Percentiles rank a stretch among this genome's conserved stretches.
Conservation (phyloP, 768 basidiomycete genomes). For the Pisolithus microcarpus region DNA sequence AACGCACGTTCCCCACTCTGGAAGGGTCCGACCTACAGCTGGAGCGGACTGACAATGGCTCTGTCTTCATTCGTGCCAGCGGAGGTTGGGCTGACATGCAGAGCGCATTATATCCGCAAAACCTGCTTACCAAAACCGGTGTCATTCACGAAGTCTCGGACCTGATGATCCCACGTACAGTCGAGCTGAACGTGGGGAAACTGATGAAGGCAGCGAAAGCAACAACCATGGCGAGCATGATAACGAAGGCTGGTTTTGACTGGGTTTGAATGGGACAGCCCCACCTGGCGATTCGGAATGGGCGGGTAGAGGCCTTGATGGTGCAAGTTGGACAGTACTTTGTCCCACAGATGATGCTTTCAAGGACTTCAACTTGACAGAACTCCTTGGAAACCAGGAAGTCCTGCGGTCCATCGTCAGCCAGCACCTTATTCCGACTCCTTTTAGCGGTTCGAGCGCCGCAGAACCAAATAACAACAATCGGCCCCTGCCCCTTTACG, state of each 20-base stretch:
- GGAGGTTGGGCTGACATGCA: slow-evolving; percentile 76
- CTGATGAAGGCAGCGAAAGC: slow-evolving; percentile 84
- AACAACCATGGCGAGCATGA: slow-evolving; percentile 78
- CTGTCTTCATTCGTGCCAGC: slow-evolving; percentile 50
- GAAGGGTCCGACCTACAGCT: slow-evolving; percentile 81
- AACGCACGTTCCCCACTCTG: slow-evolving; percentile 70
- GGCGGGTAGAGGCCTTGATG: slow-evolving; percentile 43
- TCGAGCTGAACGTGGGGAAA: slow-evolving; percentile 84
- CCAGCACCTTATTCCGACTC: slow-evolving; percentile 68
- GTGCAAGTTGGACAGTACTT: slow-evolving; percentile 76
- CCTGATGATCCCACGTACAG: slow-evolving; percentile 78
- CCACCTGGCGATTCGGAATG: slow-evolving; percentile 68
- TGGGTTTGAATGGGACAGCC: slow-evolving; percentile 86
- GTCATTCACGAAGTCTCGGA: slow-evolving; percentile 86
- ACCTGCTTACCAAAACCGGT: slow-evolving; percentile 82
- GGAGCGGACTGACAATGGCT: slow-evolving; percentile 46
- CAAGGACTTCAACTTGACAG: slow-evolving; percentile 76
- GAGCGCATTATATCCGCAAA: slow-evolving; percentile 46
- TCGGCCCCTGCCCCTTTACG: slow-evolving; percentile 63
- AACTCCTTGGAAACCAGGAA: slow-evolving; percentile 51
- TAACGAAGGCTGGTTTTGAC: slow-evolving; percentile 78
- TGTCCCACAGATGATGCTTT: slow-evolving; percentile 93
- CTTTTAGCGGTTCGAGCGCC: slow-evolving; percentile 19
- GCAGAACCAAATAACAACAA: slow-evolving; percentile 51
- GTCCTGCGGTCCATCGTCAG: slow-evolving; percentile 53